Conservation (phyloP, 2,329 filamentous ascomycete species). For the Emergomyces pasteurianus region DNA sequence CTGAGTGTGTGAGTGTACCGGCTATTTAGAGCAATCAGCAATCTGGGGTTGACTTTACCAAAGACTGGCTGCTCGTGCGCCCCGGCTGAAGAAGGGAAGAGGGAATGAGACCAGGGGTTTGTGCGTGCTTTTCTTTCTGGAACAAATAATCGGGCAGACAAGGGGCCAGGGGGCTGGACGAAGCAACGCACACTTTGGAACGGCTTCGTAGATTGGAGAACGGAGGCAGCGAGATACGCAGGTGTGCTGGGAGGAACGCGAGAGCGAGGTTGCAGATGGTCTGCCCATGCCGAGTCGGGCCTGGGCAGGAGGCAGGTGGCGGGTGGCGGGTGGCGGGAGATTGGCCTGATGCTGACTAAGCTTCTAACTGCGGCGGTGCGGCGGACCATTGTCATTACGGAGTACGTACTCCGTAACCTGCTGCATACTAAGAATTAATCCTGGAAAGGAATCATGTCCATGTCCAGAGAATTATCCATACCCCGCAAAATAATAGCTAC, state of each 20-base stretch:
- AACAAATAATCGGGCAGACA: neutral
- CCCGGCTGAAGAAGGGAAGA: neutral
- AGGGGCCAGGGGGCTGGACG: neutral
- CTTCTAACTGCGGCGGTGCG: neutral
- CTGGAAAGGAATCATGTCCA: neutral
- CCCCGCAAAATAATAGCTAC: neutral
- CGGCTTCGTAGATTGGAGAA: slow-evolving; percentile 14
- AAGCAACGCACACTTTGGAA: slow-evolving; percentile 10
- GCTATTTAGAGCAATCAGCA: neutral
- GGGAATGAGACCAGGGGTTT: neutral
- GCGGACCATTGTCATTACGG: neutral
- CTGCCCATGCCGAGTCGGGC: neutral
- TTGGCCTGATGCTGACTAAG: neutral
- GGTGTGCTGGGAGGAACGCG: slow-evolving; percentile 1
- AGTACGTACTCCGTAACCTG: too few species aligned
- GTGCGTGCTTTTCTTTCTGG: neutral
- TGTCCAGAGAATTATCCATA: too few species aligned
- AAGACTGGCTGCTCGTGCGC: neutral
- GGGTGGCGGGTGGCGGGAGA: neutral
- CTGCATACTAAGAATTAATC: neutral
- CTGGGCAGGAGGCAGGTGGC: too few species aligned
- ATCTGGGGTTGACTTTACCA: neutral
- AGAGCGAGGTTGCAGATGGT: neutral
- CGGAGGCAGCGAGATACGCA: neutral
- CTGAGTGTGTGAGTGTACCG: neutral